Conservation (phyloP, 2,329 filamentous ascomycete species). For the Sporothrix dimorphospora region DNA sequence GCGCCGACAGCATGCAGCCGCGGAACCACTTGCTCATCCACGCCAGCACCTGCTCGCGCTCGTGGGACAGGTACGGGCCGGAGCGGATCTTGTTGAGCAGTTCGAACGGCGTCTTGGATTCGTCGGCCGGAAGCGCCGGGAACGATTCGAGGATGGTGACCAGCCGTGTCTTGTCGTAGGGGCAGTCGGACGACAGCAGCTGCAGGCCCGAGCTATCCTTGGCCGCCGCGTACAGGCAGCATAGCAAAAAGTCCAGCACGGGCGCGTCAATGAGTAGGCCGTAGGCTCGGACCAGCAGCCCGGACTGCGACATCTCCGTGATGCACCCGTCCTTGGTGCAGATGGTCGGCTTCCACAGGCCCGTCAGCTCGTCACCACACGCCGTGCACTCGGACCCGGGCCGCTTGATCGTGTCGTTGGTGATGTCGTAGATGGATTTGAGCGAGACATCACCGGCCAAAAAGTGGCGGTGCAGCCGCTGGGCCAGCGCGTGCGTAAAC, state of each 20-base stretch:
- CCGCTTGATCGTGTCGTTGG: conserved; percentile 30
- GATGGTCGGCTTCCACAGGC: conserved; percentile 33
- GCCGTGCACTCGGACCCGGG: conserved; percentile 33
- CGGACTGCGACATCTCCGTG: conserved; percentile 28
- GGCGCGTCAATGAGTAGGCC: conserved; percentile 34
- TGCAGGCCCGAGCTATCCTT: conserved; percentile 26
- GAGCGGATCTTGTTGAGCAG: conserved; percentile 32
- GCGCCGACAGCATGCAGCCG: conserved; percentile 35
- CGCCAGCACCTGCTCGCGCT: conserved; percentile 32
- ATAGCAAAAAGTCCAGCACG: conserved; percentile 36
- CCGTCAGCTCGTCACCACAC: conserved; percentile 28
- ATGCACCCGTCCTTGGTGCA: conserved; percentile 32
- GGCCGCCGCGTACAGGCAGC: conserved; percentile 34
- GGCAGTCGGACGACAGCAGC: conserved; percentile 32
- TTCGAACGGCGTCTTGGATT: conserved; percentile 26
- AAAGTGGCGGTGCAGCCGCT: conserved; percentile 32
- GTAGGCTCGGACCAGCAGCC: conserved; percentile 32
- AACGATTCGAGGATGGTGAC: conserved; percentile 34
- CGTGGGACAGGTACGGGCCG: neutral
- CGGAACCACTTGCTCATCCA: conserved; percentile 36
- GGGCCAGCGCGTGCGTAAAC: conserved; percentile 34
- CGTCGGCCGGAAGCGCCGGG: conserved; percentile 30
- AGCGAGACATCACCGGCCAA: neutral
- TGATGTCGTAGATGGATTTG: conserved; percentile 29
- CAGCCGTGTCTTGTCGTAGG: conserved; percentile 29